Percentiles rank a stretch among this genome's conserved stretches.
These are phyloP conservation scores for Serendipita sp. DNA, from an alignment of 768 basidiomycete genomes.

Conservation along the genomic window DNA sequence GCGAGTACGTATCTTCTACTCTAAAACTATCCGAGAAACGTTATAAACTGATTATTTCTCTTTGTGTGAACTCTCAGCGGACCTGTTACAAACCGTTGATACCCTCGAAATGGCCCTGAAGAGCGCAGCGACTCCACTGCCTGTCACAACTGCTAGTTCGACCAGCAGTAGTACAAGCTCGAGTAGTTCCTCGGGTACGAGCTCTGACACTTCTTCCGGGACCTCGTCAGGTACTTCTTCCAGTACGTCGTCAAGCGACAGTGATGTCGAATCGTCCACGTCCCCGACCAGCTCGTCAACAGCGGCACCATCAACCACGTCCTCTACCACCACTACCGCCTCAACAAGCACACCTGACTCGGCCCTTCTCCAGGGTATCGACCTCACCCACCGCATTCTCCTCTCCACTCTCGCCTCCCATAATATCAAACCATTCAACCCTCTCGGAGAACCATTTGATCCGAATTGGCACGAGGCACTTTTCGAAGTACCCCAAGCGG, in stretches of 20 bases:
- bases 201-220: background rate
- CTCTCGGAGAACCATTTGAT: conserved; percentile 84
- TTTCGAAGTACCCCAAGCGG: conserved; percentile 56
- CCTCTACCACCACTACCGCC: conserved; percentile 27
- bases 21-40: background rate
- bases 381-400: conserved; percentile 79
- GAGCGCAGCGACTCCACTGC: conserved; percentile 49
- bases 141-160: conserved; percentile 21
- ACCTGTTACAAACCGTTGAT: conserved; percentile 81
- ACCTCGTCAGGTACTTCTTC: background rate
- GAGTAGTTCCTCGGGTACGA: conserved; percentile 13
- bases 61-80: conserved; percentile 24
- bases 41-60: conserved; percentile 17
- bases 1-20: conserved; percentile 25
- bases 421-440: conserved; percentile 82
- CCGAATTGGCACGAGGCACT: conserved; percentile 92
- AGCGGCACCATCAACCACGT: conserved; percentile 10
- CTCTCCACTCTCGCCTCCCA: conserved; percentile 83
- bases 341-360: conserved; percentile 43
- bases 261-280: conserved; percentile 18
- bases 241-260: background rate
- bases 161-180: background rate
- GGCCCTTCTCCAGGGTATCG: conserved; percentile 63
- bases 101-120: conserved; percentile 66
- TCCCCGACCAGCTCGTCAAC: conserved; percentile 18